These are phyloP conservation scores for Dothideomycetes sp. DNA, from an alignment of 2,329 filamentous ascomycete genomes.

Conservation along the genomic window DNA sequence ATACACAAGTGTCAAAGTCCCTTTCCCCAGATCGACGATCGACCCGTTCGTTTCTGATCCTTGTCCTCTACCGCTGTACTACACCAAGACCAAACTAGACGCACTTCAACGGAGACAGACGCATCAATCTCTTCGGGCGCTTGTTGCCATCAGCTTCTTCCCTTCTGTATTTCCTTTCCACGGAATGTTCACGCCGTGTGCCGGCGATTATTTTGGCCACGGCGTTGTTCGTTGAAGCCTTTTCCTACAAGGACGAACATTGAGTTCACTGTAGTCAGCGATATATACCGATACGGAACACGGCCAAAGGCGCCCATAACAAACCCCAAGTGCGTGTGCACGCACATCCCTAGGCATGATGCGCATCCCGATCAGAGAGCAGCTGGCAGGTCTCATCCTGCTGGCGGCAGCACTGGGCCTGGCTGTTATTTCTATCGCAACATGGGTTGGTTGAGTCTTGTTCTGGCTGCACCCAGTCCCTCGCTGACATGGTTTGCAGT, in stretches of 20 bases:
- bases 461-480: neutral
- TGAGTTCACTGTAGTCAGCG: too few species aligned
- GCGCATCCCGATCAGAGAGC: constrained; percentile 80
- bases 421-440: constrained; percentile 70
- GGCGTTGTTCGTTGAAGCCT: constrained; percentile 5
- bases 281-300: too few species aligned
- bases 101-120: too few species aligned
- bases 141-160: neutral
- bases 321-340: too few species aligned
- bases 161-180: neutral
- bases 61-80: too few species aligned
- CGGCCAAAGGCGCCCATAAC: too few species aligned
- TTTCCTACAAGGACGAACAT: too few species aligned
- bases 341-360: constrained; percentile 45
- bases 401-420: constrained; percentile 65
- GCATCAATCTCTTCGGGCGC: too few species aligned
- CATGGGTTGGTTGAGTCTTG: constrained; percentile 34
- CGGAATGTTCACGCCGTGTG: constrained; percentile 9
- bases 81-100: too few species aligned
- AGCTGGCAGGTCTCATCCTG: constrained; percentile 73
- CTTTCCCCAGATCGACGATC: too few species aligned
- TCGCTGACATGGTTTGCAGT: constrained; percentile 26
- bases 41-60: too few species aligned
- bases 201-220: constrained; percentile 7
- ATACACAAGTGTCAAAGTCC: too few species aligned